These are phyloP conservation scores for Mucor piriformis DNA, from an alignment of 371 early-diverging fungal species.

Conservation along the genomic window DNA sequence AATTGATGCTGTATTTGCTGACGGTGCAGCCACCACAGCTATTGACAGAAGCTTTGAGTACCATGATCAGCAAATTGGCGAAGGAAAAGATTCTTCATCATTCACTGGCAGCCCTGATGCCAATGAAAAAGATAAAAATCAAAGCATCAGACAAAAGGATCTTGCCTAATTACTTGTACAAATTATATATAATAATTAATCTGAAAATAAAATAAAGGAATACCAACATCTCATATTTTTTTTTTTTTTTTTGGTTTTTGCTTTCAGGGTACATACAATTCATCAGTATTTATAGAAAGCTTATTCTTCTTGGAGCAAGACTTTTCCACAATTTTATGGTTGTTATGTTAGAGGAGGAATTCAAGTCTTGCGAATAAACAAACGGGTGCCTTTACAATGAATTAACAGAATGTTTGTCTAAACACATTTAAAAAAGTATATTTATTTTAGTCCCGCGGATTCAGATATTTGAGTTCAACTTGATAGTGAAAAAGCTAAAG, in stretches of 20 bases:
- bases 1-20: conserved; percentile 51
- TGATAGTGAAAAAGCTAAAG: conserved; percentile 18
- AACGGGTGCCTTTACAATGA: too few relatives aligned
- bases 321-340: too few relatives aligned
- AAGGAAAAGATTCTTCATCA: background rate
- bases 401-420: too few relatives aligned
- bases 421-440: too few relatives aligned
- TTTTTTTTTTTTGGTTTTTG: background rate
- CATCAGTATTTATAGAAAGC: too few relatives aligned
- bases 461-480: too few relatives aligned
- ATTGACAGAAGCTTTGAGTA: conserved; percentile 7
- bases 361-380: too few relatives aligned
- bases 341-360: too few relatives aligned
- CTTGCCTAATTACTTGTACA: background rate
- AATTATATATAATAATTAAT: background rate
- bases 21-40: conserved; percentile 11
- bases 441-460: too few relatives aligned
- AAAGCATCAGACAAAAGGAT: background rate
- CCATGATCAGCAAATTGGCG: background rate
- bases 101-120: background rate
- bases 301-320: too few relatives aligned
- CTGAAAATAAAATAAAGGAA: background rate
- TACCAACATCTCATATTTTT: background rate
- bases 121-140: background rate
- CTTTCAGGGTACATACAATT: too few relatives aligned